Evolutionary conservation across 129 eudicot species (phyloP), one percentile per base, ranked within the genome.

Genomic region (Cynara cardunculus): DNA sequence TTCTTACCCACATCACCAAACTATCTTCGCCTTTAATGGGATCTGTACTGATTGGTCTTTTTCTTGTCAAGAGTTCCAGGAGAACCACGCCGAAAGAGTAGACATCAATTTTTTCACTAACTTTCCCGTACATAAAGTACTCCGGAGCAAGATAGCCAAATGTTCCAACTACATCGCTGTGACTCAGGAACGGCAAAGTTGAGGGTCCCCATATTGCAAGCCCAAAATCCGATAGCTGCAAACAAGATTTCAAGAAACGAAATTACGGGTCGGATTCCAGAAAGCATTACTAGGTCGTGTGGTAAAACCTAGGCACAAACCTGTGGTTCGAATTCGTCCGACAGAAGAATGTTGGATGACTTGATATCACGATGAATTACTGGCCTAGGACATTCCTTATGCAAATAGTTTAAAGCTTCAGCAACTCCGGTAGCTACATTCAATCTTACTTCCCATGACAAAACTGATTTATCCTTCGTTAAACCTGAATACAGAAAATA

Each of bases 141-240:
- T 96, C 99, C 0, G 99, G 99, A 7, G 99, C 99, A 1, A 96
- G 95, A 82, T 96, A 96, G 76, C 99, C 99, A 25, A 96, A 96
- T 2, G 99, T 96, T 71, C 99, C 99, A 2, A 92, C 95, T 27
- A 96, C 98, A 80, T 96, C 95, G 2, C 85, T 80, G 37, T 96
- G 83, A 34, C 89, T 96, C 77, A 87, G 7, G 78, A 81, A 90
- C 32, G 97, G 86, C 71, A 90, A 82, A 34, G 56, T 79, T 69
- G 94, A 84, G 14, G 99, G 97, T 49, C 91, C 99, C 95, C 98
- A 92, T 76, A 88, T 81, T 16, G 99, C 97, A 46, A 96, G 88
- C 80, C 99, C 99, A 77, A 96, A 96, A 82, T 96, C 98, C 27
- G 94, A 89, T 82, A 92, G 81, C 97, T 92, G 85, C 59, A 68